Evolutionary conservation across 2,329 filamentous ascomycete species (phyloP).

Genomic region (Phaeosphaeria sp.): DNA sequence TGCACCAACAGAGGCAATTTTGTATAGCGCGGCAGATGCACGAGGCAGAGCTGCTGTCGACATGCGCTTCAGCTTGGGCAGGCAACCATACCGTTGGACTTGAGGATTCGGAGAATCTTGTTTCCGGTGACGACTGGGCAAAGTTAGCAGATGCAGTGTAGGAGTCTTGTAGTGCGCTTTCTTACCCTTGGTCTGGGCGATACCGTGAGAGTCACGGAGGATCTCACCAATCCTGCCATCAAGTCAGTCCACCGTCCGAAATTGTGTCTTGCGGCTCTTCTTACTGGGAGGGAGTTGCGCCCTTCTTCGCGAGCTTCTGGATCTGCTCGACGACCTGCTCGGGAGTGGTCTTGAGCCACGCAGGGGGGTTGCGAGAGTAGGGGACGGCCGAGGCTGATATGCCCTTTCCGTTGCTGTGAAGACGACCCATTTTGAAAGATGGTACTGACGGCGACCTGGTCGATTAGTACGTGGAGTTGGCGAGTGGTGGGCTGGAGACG

Average conservation of each 20-base stretch:
- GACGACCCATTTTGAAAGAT: slow-evolving; percentile 80
- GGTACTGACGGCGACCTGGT: slow-evolving; percentile 27
- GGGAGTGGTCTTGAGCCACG: slow-evolving; percentile 99
- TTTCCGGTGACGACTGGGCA: slow-evolving; percentile 73
- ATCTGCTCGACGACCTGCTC: slow-evolving; percentile 99
- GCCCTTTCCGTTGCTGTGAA: slow-evolving; percentile 99
- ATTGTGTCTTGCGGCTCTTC: slow-evolving; percentile 1
- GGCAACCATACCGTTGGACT: slow-evolving; percentile 86
- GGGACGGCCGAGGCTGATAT: slow-evolving; percentile 95
- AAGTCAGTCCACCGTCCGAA: slow-evolving; percentile 12
- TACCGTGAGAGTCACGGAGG: slow-evolving; percentile 96
- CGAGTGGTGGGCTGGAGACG: slow-evolving; percentile 27
- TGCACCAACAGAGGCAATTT: slow-evolving; percentile 53
- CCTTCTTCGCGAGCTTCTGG: slow-evolving; percentile 98
- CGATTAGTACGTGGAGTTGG: slow-evolving; percentile 29
- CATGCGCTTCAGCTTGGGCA: slow-evolving; percentile 51
- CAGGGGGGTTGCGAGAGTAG: slow-evolving; percentile 90
- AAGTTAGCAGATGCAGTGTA: slow-evolving; percentile 17
- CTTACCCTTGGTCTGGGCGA: slow-evolving; percentile 94
- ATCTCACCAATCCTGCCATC: slow-evolving; percentile 81
- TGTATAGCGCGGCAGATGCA: slow-evolving; percentile 73
- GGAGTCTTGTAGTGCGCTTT: slow-evolving; percentile 47
- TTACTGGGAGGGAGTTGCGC: slow-evolving; percentile 88
- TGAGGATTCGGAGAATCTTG: slow-evolving; percentile 99
- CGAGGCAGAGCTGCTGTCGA: slow-evolving; percentile 42